A percentile compares a stretch with the other conserved stretches of the same genome.
These are phyloP conservation scores for Tieghemiomyces parasiticus DNA, from an alignment of 192 early-diverging fungal species.

Conservation along the genomic window DNA sequence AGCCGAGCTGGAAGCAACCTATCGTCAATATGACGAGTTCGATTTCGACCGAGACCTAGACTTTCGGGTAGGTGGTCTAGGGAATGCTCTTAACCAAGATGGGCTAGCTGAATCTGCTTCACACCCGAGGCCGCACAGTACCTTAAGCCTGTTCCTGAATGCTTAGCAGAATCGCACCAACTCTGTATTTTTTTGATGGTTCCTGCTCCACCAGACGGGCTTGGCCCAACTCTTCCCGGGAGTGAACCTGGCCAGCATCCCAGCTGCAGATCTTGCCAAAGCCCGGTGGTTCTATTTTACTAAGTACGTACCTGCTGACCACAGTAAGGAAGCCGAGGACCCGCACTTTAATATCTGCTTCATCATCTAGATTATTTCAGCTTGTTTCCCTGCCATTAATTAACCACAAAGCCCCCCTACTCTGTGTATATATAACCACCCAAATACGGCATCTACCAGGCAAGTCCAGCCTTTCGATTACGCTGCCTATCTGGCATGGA, in stretches of 20 bases:
- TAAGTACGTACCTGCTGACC: no score
- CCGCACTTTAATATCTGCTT: no score
- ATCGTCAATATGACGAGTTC: background rate
- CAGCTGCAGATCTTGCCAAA: no score
- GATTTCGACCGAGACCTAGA: background rate
- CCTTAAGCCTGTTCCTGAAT: background rate
- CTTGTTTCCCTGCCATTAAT: no score
- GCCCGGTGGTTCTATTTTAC: no score
- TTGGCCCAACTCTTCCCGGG: no score
- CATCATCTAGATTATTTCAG: no score
- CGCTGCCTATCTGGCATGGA: background rate
- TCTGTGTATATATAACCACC: background rate
- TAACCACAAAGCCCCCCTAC: background rate
- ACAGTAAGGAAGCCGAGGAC: no score
- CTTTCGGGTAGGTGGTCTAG: background rate
- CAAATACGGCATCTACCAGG: background rate
- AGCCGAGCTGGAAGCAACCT: conserved; percentile 1
- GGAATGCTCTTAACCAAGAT: no score
- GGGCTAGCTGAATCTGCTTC: no score
- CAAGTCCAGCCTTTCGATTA: background rate
- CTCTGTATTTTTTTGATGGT: background rate
- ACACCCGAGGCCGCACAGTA: background rate
- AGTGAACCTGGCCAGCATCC: no score
- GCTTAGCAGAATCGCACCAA: background rate
- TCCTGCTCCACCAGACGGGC: background rate